These are phyloP conservation scores for Urochloa ruziziensis DNA, from an alignment of 176 grass and related monocot genomes.

Conservation along the genomic window DNA sequence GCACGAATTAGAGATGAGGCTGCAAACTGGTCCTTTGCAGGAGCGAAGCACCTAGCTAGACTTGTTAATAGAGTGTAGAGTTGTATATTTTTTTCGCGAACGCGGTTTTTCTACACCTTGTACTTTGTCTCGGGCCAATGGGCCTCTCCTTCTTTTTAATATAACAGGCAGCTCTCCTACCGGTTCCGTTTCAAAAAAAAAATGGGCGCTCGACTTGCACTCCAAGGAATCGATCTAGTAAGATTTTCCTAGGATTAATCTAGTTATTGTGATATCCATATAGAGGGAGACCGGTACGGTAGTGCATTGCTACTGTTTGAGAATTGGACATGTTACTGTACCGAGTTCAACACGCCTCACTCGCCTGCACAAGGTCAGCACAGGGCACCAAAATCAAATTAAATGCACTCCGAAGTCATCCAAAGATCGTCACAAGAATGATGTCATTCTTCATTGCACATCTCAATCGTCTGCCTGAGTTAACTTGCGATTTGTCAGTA, in stretches of 20 bases:
- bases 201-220: neutral
- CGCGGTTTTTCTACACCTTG: too few species aligned
- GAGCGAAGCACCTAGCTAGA: too few species aligned
- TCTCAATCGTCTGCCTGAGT: neutral
- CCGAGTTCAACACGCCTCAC: neutral
- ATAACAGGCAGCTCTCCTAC: too few species aligned
- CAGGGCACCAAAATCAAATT: neutral
- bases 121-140: too few species aligned
- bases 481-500: neutral
- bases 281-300: neutral
- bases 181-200: too few species aligned
- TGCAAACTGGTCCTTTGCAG: too few species aligned
- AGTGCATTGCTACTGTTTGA: neutral
- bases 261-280: neutral
- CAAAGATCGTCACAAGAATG: slow-evolving; percentile 10
- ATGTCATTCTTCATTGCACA: neutral
- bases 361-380: neutral
- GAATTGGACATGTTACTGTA: neutral
- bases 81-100: too few species aligned
- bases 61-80: too few species aligned
- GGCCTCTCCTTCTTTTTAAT: too few species aligned
- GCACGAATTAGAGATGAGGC: too few species aligned
- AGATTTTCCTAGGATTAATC: neutral
- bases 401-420: neutral
- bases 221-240: neutral